Evolutionary conservation across 2,329 filamentous ascomycete genomes (phyloP).

Genomic region (Remersonia thermophila): DNA sequence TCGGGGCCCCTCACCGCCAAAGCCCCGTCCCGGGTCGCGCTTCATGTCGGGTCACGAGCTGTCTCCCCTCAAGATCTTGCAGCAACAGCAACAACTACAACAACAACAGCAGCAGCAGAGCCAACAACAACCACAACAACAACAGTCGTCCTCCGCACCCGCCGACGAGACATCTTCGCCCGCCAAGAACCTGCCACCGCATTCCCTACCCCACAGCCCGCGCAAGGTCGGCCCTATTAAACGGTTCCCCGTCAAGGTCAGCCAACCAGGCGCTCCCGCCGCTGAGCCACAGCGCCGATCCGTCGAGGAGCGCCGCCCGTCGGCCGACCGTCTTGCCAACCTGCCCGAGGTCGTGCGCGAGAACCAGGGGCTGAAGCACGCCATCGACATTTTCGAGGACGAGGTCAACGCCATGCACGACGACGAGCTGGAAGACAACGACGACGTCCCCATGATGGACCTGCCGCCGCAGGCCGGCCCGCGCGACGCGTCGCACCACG

Average conservation of each 20-base stretch:
- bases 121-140: constrained; percentile 15
- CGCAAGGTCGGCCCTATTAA: constrained; percentile 42
- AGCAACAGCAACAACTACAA: constrained; percentile 16
- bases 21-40: constrained; percentile 37
- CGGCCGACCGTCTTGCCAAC: constrained; percentile 28
- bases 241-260: constrained; percentile 50
- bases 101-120: constrained; percentile 13
- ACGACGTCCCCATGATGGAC: constrained; percentile 12
- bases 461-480: neutral
- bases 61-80: constrained; percentile 45
- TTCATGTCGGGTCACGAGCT: constrained; percentile 45
- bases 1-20: constrained; percentile 30
- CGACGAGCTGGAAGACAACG: constrained; percentile 15
- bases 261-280: constrained; percentile 18
- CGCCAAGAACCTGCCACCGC: constrained; percentile 21
- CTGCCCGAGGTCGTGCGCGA: constrained; percentile 42
- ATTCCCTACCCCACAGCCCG: constrained; percentile 29
- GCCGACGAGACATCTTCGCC: constrained; percentile 16
- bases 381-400: constrained; percentile 53
- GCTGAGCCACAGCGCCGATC: constrained; percentile 11
- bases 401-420: constrained; percentile 24
- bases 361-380: constrained; percentile 44
- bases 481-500: neutral
- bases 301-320: constrained; percentile 6
- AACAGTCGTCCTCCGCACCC: too few species aligned